These are phyloP conservation scores for Teratosphaeria pseudoeucalypti DNA, from an alignment of 2,329 filamentous ascomycete species.

Conservation along the genomic window DNA sequence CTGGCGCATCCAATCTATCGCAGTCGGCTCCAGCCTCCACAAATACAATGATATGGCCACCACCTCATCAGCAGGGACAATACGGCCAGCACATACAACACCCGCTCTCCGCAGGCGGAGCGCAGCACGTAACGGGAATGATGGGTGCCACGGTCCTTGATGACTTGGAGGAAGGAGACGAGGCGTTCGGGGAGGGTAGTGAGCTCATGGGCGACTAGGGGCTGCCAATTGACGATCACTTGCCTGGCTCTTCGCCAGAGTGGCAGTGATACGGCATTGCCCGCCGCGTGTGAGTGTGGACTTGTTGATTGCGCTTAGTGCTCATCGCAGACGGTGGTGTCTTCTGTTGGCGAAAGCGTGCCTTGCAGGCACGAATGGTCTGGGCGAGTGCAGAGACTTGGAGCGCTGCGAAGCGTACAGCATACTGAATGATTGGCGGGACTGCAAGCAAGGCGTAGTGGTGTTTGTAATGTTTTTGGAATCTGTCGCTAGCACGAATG, in stretches of 20 bases:
- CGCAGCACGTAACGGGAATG: constrained; percentile 28
- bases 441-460: not conserved
- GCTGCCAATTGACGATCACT: not conserved
- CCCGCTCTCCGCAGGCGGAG: constrained; percentile 7
- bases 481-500: not conserved
- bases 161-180: constrained; percentile 26
- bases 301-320: not conserved
- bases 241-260: not conserved
- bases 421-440: not conserved
- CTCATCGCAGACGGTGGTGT: not conserved
- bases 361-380: not conserved
- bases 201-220: constrained; percentile 29
- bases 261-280: not conserved
- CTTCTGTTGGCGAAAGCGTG: not conserved
- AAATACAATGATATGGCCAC: constrained; percentile 10
- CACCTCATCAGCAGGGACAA: not conserved
- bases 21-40: constrained; percentile 22
- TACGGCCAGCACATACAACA: constrained; percentile 2
- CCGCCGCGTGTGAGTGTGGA: not conserved
- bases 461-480: not conserved
- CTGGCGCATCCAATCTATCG: constrained; percentile 12
- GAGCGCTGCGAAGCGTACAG: not conserved
- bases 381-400: not conserved
- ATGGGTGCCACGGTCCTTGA: constrained; percentile 29
- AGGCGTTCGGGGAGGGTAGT: constrained; percentile 36